phyloP scores from a whole-genome alignment of 2,329 filamentous ascomycete species.

The Neofusicoccum ribis region DNA sequence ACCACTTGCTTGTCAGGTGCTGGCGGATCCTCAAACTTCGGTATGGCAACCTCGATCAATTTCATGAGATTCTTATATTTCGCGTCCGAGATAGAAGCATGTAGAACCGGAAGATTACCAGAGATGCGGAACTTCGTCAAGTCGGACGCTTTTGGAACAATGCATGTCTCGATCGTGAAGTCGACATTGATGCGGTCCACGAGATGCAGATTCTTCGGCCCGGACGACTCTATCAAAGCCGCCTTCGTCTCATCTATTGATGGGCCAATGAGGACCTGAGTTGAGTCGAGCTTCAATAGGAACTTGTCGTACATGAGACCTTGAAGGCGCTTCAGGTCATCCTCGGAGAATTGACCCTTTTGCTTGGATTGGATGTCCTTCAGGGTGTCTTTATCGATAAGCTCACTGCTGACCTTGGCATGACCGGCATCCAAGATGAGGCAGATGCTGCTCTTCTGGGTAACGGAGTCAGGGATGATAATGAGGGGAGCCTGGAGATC shows the following conservation, averaged over 20 bases:
- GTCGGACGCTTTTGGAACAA: slow-evolving; percentile 92
- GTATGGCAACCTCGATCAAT: slow-evolving; percentile 91
- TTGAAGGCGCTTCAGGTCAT: slow-evolving; percentile 85
- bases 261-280: slow-evolving; percentile 91
- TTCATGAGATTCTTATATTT: slow-evolving; percentile 99
- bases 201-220: slow-evolving; percentile 75
- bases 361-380: slow-evolving; percentile 90
- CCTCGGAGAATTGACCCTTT: slow-evolving; percentile 79
- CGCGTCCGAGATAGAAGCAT: slow-evolving; percentile 86
- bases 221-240: slow-evolving; percentile 69
- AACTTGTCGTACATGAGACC: slow-evolving; percentile 98
- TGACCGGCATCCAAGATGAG: slow-evolving; percentile 96
- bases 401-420: slow-evolving; percentile 87
- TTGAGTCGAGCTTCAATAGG: slow-evolving; percentile 86
- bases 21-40: slow-evolving; percentile 66
- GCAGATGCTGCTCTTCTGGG: slow-evolving; percentile 75
- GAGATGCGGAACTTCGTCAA: slow-evolving; percentile 89
- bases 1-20: slow-evolving; percentile 37
- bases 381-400: slow-evolving; percentile 89
- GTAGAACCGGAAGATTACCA: slow-evolving; percentile 86
- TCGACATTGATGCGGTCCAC: slow-evolving; percentile 97
- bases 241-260: slow-evolving; percentile 87
- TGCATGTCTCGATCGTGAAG: slow-evolving; percentile 93
- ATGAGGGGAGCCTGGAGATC: slow-evolving; percentile 95
- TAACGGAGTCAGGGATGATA: slow-evolving; percentile 93